Evolutionary conservation across 2,329 filamentous ascomycete species (phyloP).

Genomic region (Claviceps citrina): DNA sequence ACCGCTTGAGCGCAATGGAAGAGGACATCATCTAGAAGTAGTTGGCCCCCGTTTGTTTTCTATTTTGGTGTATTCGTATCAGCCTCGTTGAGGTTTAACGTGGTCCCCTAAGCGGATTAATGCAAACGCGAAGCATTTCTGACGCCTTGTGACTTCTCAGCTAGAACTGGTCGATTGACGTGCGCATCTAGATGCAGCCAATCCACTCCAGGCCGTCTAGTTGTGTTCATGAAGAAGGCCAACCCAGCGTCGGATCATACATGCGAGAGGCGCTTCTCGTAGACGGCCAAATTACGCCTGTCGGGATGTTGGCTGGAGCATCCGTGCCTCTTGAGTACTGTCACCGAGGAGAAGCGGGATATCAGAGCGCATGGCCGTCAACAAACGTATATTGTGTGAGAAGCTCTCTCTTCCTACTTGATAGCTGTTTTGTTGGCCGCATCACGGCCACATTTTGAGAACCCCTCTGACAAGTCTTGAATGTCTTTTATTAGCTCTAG

Average conservation of each 20-base stretch:
- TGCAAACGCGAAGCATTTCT: neutral
- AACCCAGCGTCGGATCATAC: neutral
- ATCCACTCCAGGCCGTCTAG: no score
- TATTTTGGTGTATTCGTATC: constrained; percentile 13
- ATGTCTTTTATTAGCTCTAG: neutral
- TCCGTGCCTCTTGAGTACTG: neutral
- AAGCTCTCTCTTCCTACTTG: neutral
- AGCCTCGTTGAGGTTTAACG: neutral
- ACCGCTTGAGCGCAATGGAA: constrained; percentile 15
- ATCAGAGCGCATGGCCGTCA: neutral
- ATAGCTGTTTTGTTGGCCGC: neutral
- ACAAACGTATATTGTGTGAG: neutral
- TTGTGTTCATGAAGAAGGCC: neutral
- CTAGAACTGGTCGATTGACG: no score
- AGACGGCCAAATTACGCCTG: neutral
- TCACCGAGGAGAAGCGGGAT: neutral
- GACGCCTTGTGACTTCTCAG: neutral
- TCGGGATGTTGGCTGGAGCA: neutral
- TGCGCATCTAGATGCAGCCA: no score
- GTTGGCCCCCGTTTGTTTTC: constrained; percentile 7
- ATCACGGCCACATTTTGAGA: neutral
- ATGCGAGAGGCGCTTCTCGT: neutral
- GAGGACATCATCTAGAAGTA: neutral
- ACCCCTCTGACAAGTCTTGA: neutral
- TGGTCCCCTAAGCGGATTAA: neutral